Conservation (phyloP, 257 asterid species). For the Ophiorrhiza pumila region DNA sequence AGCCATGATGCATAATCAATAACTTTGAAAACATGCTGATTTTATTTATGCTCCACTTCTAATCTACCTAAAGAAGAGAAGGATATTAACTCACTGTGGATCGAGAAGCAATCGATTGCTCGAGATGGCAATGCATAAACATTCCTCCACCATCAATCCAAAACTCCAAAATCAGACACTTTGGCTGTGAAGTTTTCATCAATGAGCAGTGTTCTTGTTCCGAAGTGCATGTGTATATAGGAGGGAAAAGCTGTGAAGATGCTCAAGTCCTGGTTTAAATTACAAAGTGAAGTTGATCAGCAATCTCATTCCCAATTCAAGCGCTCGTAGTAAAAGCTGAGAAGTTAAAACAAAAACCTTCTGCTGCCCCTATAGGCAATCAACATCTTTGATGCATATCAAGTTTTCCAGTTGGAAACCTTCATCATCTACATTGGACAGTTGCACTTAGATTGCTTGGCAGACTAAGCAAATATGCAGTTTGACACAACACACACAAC, state of each 20-base stretch:
- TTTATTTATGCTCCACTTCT: no score
- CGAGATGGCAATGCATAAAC: constrained; percentile 8
- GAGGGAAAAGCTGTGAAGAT: constrained; percentile 19
- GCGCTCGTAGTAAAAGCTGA: no score
- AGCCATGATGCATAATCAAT: no score
- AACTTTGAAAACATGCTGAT: no score
- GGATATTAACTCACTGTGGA: constrained; percentile 15
- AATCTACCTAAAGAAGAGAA: neutral
- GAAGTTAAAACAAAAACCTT: constrained; percentile 1
- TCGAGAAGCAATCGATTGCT: constrained; percentile 12
- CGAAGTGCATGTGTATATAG: constrained; percentile 8
- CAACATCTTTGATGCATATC: neutral
- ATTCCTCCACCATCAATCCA: constrained; percentile 4
- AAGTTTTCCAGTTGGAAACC: constrained; percentile 13
- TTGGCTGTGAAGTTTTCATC: constrained; percentile 17
- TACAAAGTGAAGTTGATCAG: neutral
- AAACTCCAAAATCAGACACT: constrained; percentile 13
- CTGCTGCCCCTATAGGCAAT: constrained; percentile 17
- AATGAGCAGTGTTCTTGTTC: constrained; percentile 1
- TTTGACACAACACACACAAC: neutral
- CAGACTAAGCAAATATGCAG: neutral
- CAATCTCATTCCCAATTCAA: no score
- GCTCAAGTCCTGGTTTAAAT: constrained; percentile 11
- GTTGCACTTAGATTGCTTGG: neutral
- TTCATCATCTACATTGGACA: constrained; percentile 6